Evolutionary conservation across 495 filamentous ascomycete genomes (phyloP).

Genomic region (Arthonia radiata): DNA sequence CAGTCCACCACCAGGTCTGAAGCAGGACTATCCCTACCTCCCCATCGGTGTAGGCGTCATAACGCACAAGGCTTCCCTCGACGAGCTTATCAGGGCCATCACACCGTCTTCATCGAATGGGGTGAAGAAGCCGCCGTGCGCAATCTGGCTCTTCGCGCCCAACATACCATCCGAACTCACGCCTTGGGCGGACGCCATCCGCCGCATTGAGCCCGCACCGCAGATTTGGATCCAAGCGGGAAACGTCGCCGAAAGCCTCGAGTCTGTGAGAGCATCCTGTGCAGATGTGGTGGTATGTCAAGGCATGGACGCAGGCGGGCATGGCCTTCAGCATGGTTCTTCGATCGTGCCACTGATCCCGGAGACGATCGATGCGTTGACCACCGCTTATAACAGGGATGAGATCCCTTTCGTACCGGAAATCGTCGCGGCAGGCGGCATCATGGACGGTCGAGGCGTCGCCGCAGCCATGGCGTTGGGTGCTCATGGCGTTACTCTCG

Average conservation of each 20-base stretch:
- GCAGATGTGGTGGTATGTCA: slow-evolving; percentile 53
- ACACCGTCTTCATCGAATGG: too few relatives aligned
- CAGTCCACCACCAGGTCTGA: slow-evolving; percentile 14
- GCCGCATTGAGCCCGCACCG: slow-evolving; percentile 17
- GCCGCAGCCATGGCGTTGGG: slow-evolving; percentile 41
- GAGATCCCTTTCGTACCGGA: slow-evolving; percentile 13
- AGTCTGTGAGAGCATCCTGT: slow-evolving; percentile 10
- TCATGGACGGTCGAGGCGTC: slow-evolving; percentile 38
- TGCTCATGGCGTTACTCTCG: slow-evolving; percentile 40
- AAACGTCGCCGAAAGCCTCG: slow-evolving; percentile 28
- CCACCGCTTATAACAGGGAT: slow-evolving; percentile 4
- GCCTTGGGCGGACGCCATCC: slow-evolving; percentile 27
- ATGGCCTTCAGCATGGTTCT: slow-evolving; percentile 31
- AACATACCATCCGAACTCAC: slow-evolving; percentile 21
- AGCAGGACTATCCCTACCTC: slow-evolving; percentile 12
- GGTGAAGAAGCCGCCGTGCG: slow-evolving; percentile 28
- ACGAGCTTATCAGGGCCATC: too few relatives aligned
- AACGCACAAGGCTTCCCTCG: slow-evolving; percentile 27
- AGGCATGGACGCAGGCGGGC: slow-evolving; percentile 50
- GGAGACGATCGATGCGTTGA: slow-evolving; percentile 31
- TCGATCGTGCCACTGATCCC: slow-evolving; percentile 33
- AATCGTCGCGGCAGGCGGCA: slow-evolving; percentile 47
- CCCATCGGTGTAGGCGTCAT: slow-evolving; percentile 41
- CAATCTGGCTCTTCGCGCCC: slow-evolving; percentile 50
- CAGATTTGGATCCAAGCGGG: slow-evolving; percentile 47